phyloP scores from a whole-genome alignment of 2,329 filamentous ascomycete species.

The Ophiostoma pallidulum region DNA sequence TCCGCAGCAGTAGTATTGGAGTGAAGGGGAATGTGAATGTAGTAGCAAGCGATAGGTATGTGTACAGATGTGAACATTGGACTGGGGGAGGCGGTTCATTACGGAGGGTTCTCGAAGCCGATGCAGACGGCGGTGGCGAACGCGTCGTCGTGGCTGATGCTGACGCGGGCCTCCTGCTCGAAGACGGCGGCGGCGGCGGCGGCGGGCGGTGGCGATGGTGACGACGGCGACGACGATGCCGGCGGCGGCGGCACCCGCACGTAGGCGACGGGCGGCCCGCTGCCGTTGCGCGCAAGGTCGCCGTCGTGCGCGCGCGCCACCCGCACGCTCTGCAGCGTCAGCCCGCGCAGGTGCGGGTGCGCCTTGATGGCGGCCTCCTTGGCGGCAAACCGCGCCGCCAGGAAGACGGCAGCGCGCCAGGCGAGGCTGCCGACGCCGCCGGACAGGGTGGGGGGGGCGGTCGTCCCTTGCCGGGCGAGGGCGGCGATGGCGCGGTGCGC shows the following conservation, averaged over 20 bases:
- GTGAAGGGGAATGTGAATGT: too few relatives aligned
- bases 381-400: slow-evolving; percentile 48
- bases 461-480: too few relatives aligned
- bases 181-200: background rate
- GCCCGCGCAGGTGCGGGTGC: slow-evolving; percentile 40
- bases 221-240: slow-evolving; percentile 10
- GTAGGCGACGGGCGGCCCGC: slow-evolving; percentile 35
- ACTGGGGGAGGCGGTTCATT: background rate
- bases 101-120: slow-evolving; percentile 25
- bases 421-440: too few relatives aligned
- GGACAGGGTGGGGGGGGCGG: too few relatives aligned
- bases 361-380: slow-evolving; percentile 72
- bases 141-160: slow-evolving; percentile 79
- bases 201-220: background rate
- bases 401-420: background rate
- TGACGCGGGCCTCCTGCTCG: slow-evolving; percentile 55
- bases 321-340: slow-evolving; percentile 54
- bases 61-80: background rate
- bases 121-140: slow-evolving; percentile 67
- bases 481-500: slow-evolving; percentile 4
- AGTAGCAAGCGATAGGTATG: too few relatives aligned
- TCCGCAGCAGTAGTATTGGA: too few relatives aligned
- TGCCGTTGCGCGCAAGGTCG: slow-evolving; percentile 8
- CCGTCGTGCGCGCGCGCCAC: slow-evolving; percentile 23
- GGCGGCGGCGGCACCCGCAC: slow-evolving; percentile 20